Evolutionary conservation across 176 grass and related monocot species (phyloP).

Genomic region (Avena eriantha): DNA sequence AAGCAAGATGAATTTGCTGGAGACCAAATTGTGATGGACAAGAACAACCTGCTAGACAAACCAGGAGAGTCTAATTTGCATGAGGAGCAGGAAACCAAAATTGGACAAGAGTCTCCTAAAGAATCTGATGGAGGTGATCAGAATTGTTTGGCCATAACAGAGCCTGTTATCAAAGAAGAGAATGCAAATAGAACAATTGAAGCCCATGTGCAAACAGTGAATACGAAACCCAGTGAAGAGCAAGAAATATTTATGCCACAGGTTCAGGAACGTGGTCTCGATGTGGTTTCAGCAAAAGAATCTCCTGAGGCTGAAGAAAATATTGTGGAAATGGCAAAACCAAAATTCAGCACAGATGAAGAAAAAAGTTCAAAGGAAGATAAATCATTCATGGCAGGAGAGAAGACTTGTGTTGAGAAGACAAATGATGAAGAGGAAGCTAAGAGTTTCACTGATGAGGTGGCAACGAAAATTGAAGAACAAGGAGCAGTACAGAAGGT

Average conservation of each 20-base stretch:
- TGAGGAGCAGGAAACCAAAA: slow-evolving; percentile 25
- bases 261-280: slow-evolving; percentile 47
- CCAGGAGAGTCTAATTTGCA: slow-evolving; percentile 39
- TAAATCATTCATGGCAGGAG: slow-evolving; percentile 43
- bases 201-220: slow-evolving; percentile 36
- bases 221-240: slow-evolving; percentile 40
- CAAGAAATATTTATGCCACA: slow-evolving; percentile 32
- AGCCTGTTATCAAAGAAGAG: slow-evolving; percentile 40
- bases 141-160: slow-evolving; percentile 27
- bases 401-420: slow-evolving; percentile 51
- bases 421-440: slow-evolving; percentile 53
- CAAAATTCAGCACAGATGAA: slow-evolving; percentile 48
- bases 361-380: slow-evolving; percentile 44
- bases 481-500: slow-evolving; percentile 53
- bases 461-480: slow-evolving; percentile 45
- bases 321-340: slow-evolving; percentile 33
- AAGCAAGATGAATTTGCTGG: slow-evolving; percentile 40
- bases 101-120: slow-evolving; percentile 34
- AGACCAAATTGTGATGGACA: slow-evolving; percentile 30
- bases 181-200: slow-evolving; percentile 39
- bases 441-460: slow-evolving; percentile 39
- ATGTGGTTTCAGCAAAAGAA: slow-evolving; percentile 47
- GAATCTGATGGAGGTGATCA: slow-evolving; percentile 38
- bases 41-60: slow-evolving; percentile 31
- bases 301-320: slow-evolving; percentile 39